A percentile compares a stretch with the other conserved stretches of the same genome.
phyloP scores from a whole-genome alignment of 352 stramenopile species.

The Pythium brassicae region DNA sequence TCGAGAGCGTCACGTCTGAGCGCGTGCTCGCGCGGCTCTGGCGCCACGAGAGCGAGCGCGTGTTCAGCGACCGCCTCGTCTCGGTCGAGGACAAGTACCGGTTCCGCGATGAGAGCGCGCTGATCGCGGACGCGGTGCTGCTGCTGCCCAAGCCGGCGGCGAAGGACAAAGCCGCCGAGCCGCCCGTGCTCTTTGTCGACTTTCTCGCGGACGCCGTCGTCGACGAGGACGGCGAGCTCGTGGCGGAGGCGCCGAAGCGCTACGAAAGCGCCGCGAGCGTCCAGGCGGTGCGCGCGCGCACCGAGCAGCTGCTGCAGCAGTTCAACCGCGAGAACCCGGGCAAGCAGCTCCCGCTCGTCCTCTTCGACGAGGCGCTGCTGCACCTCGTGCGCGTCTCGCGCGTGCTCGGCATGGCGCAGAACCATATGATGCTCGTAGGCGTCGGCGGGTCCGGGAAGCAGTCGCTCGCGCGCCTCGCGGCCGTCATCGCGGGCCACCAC shows the following conservation, averaged over 20 bases:
- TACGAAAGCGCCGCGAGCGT: slow-evolving; percentile 72
- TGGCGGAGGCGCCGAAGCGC: slow-evolving; percentile 74
- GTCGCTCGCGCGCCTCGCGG: slow-evolving; percentile 70
- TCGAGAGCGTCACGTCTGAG: slow-evolving; percentile 46
- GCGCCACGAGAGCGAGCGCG: slow-evolving; percentile 80
- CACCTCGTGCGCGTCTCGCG: slow-evolving; percentile 85
- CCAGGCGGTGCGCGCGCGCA: slow-evolving; percentile 35
- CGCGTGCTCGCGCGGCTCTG: slow-evolving; percentile 64
- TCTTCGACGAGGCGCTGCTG: slow-evolving; percentile 88
- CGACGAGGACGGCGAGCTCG: slow-evolving; percentile 79
- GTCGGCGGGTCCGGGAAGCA: slow-evolving; percentile 89
- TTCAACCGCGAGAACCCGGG: slow-evolving; percentile 84
- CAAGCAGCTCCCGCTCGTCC: slow-evolving; percentile 69
- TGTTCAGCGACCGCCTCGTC: slow-evolving; percentile 77
- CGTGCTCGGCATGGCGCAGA: slow-evolving; percentile 73
- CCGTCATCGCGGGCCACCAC: slow-evolving; percentile 70
- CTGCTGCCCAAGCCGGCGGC: slow-evolving; percentile 27
- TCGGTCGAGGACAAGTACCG: slow-evolving; percentile 66
- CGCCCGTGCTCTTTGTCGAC: slow-evolving; percentile 60
- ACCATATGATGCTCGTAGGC: slow-evolving; percentile 90
- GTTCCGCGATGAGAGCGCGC: slow-evolving; percentile 51
- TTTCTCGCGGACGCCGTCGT: slow-evolving; percentile 80
- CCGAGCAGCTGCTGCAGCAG: slow-evolving; percentile 57
- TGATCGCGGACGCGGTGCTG: slow-evolving; percentile 43
- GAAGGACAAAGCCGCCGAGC: slow-evolving; percentile 22